Evolutionary conservation across 306 rosid genomes (phyloP), one percentile per base, ranked within the genome.

Genomic region (Sindora glabra): DNA sequence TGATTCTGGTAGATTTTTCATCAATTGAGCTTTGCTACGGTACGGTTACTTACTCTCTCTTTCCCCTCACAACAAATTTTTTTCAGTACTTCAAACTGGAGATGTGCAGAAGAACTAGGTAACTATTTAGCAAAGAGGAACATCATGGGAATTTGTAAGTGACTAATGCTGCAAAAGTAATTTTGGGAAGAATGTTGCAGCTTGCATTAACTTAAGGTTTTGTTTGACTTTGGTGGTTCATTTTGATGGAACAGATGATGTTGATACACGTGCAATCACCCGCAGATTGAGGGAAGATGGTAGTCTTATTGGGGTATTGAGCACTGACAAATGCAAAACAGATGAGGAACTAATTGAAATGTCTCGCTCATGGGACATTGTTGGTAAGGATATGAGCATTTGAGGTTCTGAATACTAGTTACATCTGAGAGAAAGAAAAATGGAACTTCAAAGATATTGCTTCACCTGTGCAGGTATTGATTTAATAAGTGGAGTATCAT

Each of bases 61-160:
- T 3, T 59, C 38, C 64, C 19, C 38, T n/a, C 41, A 46, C 29
- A 12, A 60, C 65, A 55, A 8, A 46, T 67, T 6, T 69, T 62
- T 71, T 70, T 41, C 84, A 92, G 98, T 64, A 81, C 98, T 49
- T 92, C 99, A 38, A 92, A 86, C 73, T 89, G 95, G 92, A 82
- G 99, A 77, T 86, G 86, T 64, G 74, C 67, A 19, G 68, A 89
- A 68, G 63, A 67, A 40, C 83, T 92, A 0, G 86, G 78, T 24
- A 89, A 86, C 80, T 92, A 89, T 84, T 77, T 92, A 64, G 78
- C 68, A 16, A 75, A 80, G 71, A 86, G 96, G 77, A 92, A 92
- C 59, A 70, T 92, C 69, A 92, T 92, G 96, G 99, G 96, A 77
- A 89, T 92, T 57, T 92, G 99, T 92, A 71, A 88, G 98, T 80